Evolutionary conservation across 768 basidiomycete species (phyloP), one percentile per base, ranked within the genome.

Genomic region (Mycena epipterygia): DNA sequence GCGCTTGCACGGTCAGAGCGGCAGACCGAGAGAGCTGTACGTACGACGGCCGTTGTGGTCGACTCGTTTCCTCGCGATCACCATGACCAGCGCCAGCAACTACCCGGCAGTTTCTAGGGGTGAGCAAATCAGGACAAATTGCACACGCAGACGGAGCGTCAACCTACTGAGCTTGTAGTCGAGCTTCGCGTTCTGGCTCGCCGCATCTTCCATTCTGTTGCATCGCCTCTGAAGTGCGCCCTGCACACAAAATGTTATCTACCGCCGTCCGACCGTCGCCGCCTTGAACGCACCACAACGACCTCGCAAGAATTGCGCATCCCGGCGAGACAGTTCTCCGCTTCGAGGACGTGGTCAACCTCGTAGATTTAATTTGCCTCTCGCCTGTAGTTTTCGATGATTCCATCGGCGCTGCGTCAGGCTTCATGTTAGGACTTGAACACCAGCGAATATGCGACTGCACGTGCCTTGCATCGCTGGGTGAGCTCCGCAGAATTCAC

Each of bases 401-500:
- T 74, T 25, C 76, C 80, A 23, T 92, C 87, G 42, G 41, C 80
- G 78, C 27, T 77, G 84, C 78, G 44, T 88, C 86, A 12, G 89
- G 88, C 78, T 97, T 95, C 49, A 93, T 95, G 71, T 8, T 60
- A 5, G 44, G n/a, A 55, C 23, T 29, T 12, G 17, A n/a, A n/a
- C n/a, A 56, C 27, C 44, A 68, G 30, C 49, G 30, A 21, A 29
- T 29, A 42, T 27, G 29, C 12, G 13, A 12, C 0, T 23, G 13
- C 8, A 51, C 89, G 14, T 73, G 93, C 93, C 85, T 25, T n/a
- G n/a, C n/a, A n/a, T 21, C 90, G 77, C 19, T 72, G 67, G 27
- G 72, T 71, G 75, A 98, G 80, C 94, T 93, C 88, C 42, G 92
- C 89, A 11, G 64, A 73, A 17, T 75, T 78, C 87, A 94, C 84